phyloP scores from a whole-genome alignment of 148 eudicot genomes.

The Silene latifolia region DNA sequence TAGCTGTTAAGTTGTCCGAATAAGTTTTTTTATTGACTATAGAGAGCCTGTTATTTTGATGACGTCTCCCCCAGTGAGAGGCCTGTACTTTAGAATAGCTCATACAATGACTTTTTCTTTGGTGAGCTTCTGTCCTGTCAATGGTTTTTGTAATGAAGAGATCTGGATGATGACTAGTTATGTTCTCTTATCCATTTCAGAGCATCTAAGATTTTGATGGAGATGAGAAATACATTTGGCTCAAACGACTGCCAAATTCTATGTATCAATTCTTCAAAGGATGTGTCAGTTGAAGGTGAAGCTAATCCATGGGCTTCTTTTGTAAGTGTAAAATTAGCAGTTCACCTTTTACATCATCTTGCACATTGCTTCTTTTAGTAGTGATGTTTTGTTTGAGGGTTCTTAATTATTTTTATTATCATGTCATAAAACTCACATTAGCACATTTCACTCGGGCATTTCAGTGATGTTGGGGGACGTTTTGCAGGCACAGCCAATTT shows the following conservation, averaged over 20 bases:
- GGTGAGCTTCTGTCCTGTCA: not conserved
- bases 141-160: not conserved
- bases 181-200: conserved; percentile 35
- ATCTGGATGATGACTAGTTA: conserved; percentile 6
- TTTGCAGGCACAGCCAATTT: not conserved
- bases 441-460: not conserved
- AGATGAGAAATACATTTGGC: conserved; percentile 87
- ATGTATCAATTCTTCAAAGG: conserved; percentile 68
- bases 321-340: conserved; percentile 43
- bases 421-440: not conserved
- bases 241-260: conserved; percentile 69
- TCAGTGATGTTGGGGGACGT: not conserved
- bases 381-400: not conserved
- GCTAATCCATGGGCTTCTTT: conserved; percentile 68
- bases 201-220: conserved; percentile 58
- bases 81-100: not conserved
- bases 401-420: not conserved
- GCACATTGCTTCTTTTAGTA: conserved; percentile 2
- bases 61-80: conserved; percentile 2
- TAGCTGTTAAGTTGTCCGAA: not conserved
- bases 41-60: not conserved
- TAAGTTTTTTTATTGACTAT: not conserved
- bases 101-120: not conserved
- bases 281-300: conserved; percentile 43
- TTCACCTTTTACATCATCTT: not conserved